These are phyloP conservation scores for Trichocomaceae sp. DNA, from an alignment of 2,329 filamentous ascomycete species.

Conservation along the genomic window DNA sequence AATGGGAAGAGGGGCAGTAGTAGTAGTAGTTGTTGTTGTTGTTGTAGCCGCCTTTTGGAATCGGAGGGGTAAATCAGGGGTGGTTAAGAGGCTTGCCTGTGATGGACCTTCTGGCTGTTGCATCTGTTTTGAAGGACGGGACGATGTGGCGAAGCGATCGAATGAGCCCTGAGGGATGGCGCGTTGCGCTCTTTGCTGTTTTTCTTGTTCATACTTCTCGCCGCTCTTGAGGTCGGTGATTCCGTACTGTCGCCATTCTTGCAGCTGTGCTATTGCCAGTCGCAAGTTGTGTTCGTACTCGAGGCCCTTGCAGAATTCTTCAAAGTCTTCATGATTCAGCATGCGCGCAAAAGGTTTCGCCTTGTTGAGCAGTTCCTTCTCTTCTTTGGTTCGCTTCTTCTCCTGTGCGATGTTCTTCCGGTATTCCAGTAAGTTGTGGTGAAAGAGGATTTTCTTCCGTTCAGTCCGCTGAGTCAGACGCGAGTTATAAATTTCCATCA, in stretches of 20 bases:
- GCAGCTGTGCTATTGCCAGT: slow-evolving; percentile 80
- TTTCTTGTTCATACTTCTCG: slow-evolving; percentile 89
- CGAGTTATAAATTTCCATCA: slow-evolving; percentile 97
- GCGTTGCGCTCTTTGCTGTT: slow-evolving; percentile 63
- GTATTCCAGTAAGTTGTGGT: slow-evolving; percentile 89
- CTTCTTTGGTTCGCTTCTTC: slow-evolving; percentile 94
- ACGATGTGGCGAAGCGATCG: slow-evolving; percentile 70
- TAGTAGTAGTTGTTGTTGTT: slow-evolving; percentile 18
- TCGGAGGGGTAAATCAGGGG: slow-evolving; percentile 67
- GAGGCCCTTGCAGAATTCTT: slow-evolving; percentile 74
- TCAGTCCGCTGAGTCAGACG: slow-evolving; percentile 85
- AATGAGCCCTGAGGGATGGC: slow-evolving; percentile 67
- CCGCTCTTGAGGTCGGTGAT: slow-evolving; percentile 80
- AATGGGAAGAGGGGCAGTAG: slow-evolving; percentile 20
- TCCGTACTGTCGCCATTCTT: slow-evolving; percentile 83
- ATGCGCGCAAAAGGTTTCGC: slow-evolving; percentile 93
- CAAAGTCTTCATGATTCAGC: slow-evolving; percentile 91
- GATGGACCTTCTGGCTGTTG: slow-evolving; percentile 64
- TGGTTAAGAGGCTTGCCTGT: slow-evolving; percentile 68
- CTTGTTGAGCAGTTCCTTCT: slow-evolving; percentile 83
- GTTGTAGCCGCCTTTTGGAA: slow-evolving; percentile 36
- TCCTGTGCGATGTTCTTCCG: slow-evolving; percentile 81
- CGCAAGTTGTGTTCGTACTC: slow-evolving; percentile 87
- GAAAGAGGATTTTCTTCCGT: slow-evolving; percentile 92
- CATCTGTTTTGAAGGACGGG: slow-evolving; percentile 60